Percentiles rank a stretch among this genome's conserved stretches.
Evolutionary conservation across 257 asterid species (phyloP).

Genomic region (Przewalskia tangutica): DNA sequence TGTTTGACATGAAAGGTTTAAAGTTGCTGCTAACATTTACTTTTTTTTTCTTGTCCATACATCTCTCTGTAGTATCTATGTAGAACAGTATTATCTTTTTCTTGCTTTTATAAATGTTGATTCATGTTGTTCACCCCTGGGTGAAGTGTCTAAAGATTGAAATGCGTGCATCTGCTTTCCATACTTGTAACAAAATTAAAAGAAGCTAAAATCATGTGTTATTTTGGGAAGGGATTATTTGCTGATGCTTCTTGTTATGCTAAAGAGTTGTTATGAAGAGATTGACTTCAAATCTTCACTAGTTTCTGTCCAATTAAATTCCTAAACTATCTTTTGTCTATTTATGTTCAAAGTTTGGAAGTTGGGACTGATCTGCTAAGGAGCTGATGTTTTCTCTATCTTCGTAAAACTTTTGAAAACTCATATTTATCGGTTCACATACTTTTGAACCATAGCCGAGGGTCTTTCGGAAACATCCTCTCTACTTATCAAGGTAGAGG

Average conservation of each 20-base stretch:
- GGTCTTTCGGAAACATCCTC: too few relatives aligned
- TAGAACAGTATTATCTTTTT: neutral
- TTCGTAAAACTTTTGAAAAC: too few relatives aligned
- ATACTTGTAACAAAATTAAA: neutral
- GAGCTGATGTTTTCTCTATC: neutral
- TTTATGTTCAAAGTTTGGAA: too few relatives aligned
- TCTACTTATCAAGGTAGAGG: too few relatives aligned
- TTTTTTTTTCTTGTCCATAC: neutral
- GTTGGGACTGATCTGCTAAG: neutral
- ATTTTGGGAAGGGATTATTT: neutral
- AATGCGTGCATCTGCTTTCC: neutral
- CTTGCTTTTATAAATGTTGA: neutral
- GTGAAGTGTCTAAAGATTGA: neutral
- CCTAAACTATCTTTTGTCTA: too few relatives aligned
- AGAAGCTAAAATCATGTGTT: neutral
- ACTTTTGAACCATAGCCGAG: neutral
- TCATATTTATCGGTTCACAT: neutral
- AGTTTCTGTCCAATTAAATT: neutral
- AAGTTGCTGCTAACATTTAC: neutral
- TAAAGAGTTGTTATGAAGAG: neutral
- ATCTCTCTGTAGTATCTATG: neutral
- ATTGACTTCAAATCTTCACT: neutral
- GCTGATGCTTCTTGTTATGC: neutral
- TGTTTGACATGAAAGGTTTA: neutral
- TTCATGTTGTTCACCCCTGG: neutral